A percentile compares a stretch with the other conserved stretches of the same genome.
These are phyloP conservation scores for Chaetomiaceae sp. DNA, from an alignment of 2,329 filamentous ascomycete genomes.

Conservation along the genomic window DNA sequence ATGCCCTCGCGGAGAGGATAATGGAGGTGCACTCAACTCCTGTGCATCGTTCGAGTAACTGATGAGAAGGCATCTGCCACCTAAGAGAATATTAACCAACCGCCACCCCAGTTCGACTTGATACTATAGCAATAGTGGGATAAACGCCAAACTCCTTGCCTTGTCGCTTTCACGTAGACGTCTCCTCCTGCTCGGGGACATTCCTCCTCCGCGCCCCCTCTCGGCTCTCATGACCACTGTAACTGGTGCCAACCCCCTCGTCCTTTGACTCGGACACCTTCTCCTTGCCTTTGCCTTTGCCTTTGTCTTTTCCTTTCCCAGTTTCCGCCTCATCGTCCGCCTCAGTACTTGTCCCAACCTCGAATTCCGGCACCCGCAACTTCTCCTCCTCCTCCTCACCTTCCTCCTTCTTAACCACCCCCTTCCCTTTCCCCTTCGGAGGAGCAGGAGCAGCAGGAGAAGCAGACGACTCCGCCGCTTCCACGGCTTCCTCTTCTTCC, in stretches of 20 bases:
- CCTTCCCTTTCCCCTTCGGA: background rate
- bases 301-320: background rate
- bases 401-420: slow-evolving; percentile 34
- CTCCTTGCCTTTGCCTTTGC: slow-evolving; percentile 2
- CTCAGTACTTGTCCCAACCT: slow-evolving; percentile 40
- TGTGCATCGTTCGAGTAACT: no score
- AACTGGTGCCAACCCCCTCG: slow-evolving; percentile 22
- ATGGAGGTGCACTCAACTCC: no score
- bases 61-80: no score
- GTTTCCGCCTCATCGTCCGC: slow-evolving; percentile 40
- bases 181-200: background rate
- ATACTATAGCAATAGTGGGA: no score
- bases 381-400: slow-evolving; percentile 12
- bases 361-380: slow-evolving; percentile 10
- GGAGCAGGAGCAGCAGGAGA: background rate
- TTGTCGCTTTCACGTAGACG: background rate
- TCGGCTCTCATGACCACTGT: slow-evolving; percentile 10
- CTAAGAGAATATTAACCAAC: no score
- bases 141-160: background rate
- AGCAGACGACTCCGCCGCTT: background rate
- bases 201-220: slow-evolving; percentile 16
- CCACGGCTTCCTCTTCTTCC: background rate
- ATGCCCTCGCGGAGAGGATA: no score
- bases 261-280: slow-evolving; percentile 5
- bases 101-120: no score